Evolutionary conservation across 352 stramenopile species (phyloP), one percentile per base, ranked within the genome.

Genomic region (Globisporangium cederbergense): DNA sequence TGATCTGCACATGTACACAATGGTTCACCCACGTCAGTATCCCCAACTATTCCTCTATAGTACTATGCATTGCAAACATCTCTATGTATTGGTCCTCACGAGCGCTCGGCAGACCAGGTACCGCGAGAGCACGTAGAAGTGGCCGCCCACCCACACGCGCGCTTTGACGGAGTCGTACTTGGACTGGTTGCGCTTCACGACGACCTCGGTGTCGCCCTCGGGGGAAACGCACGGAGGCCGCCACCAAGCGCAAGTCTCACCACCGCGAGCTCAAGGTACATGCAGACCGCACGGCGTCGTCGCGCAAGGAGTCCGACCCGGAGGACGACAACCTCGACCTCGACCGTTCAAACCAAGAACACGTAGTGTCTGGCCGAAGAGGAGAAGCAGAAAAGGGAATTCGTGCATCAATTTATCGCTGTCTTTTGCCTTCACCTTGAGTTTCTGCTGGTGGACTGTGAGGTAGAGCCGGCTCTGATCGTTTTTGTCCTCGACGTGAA

Each of bases 91-190:
- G 63, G 84, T 88, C 67, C 85, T 88, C 40, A 96, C 86, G 38
- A 96, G 75, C 60, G 88, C 84, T 49, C 88, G 83, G 30, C 81
- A 96, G 61, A 96, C 73, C 58, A 96, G 62, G 63, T 96, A 96
- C 51, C 88, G 76, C 60, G 86, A 96, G 51, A 96, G 72, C 56
- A 96, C 88, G 78, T 96, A 96, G 45, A 94, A 86, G 60, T 96
- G 88, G 75, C 95, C 88, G 61, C 91, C 81, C 50, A 96, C 84
- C 88, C 88, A 95, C 56, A 96, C 88, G 65, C 88, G 88, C 65
- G 95, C 88, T 72, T 95, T 96, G 63, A 95, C 81, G 59, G 93
- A 96, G 62, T 96, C 88, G 71, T 96, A 96, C 68, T 96, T 96
- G 40, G 84, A 94, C 72, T 96, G 85, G 69, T 96, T 96, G 30